Evolutionary conservation across 106 monocot species (phyloP), one percentile per base, ranked within the genome.

Genomic region (Dendrobium huoshanense): DNA sequence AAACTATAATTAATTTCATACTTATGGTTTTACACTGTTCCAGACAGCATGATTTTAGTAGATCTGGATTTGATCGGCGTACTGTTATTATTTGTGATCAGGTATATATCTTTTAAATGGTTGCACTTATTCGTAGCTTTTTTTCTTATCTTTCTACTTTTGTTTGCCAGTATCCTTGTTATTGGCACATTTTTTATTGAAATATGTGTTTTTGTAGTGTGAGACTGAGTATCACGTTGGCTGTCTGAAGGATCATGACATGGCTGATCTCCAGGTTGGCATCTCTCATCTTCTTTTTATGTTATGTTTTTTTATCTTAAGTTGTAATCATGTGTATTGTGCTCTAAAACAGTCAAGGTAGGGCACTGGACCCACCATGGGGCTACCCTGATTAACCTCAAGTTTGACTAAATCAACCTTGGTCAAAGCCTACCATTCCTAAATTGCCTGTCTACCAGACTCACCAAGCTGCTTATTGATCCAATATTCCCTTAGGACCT

Each of bases 171-270:
- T 76, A 13, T 49, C 15, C 11, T 48, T 76, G 19, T 76, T 13
- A 27, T 27, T 47, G n/a, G 43, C 20, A 44, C 5, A 4, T 59
- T 74, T 58, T 61, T 54, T 13, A 44, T 6, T 75, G 37, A 41
- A 13, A 25, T 0, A 27, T 82, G 18, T 79, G 19, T 42, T 67
- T 76, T 70, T 55, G 84, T 81, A 99, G 99, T 95, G 95, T 77
- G 95, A 95, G 82, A 99, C 84, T 83, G 99, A 99, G 72, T 99
- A 93, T 84, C 99, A 99, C 81, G 91, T 99, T 79, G 93, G 95
- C 16, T 99, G 95, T 80, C 77, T 95, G 84, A 99, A 86, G 87
- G 95, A 95, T 22, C 87, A 87, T 73, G 82, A 82, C 47, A 95
- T 99, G 88, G 91, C 84, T 77, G 91, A 93, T 82, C 83, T 99